Percentiles rank a stretch among this genome's conserved stretches.
Evolutionary conservation across 257 asterid species (phyloP).

Genomic region (Ballota nigra): DNA sequence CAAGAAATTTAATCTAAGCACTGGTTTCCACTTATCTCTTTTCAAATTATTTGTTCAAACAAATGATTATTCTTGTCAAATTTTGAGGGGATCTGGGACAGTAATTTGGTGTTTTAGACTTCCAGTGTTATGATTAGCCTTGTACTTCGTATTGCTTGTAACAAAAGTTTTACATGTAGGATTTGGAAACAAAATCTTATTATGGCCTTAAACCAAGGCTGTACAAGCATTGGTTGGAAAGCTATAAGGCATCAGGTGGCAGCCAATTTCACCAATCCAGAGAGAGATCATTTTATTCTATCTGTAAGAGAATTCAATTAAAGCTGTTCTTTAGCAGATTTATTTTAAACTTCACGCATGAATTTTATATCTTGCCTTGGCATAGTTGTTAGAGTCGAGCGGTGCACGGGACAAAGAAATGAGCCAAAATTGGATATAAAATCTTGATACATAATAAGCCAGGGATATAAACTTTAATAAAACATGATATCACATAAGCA

Average conservation of each 20-base stretch:
- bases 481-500: background rate
- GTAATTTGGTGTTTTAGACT: background rate
- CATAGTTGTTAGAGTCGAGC: background rate
- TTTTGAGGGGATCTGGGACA: slow-evolving; percentile 6
- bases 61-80: background rate
- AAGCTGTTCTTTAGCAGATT: slow-evolving; percentile 1
- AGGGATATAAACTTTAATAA: background rate
- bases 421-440: background rate
- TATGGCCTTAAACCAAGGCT: slow-evolving; percentile 64
- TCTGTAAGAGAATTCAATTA: slow-evolving; percentile 56
- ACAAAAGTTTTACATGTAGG: slow-evolving; percentile 43
- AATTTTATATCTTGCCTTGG: slow-evolving; percentile 1
- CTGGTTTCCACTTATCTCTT: background rate
- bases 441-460: background rate
- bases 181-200: slow-evolving; percentile 32
- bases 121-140: background rate
- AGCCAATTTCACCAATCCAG: slow-evolving; percentile 63
- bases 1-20: background rate
- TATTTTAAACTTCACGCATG: slow-evolving; percentile 9
- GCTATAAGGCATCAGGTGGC: slow-evolving; percentile 54
- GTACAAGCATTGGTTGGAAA: slow-evolving; percentile 75
- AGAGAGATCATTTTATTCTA: slow-evolving; percentile 60
- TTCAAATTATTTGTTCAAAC: background rate
- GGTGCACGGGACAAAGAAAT: background rate
- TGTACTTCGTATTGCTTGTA: slow-evolving; percentile 1